Evolutionary conservation across 108 stramenopile genomes (phyloP).

Genomic region (Discostella stelligeroides): DNA sequence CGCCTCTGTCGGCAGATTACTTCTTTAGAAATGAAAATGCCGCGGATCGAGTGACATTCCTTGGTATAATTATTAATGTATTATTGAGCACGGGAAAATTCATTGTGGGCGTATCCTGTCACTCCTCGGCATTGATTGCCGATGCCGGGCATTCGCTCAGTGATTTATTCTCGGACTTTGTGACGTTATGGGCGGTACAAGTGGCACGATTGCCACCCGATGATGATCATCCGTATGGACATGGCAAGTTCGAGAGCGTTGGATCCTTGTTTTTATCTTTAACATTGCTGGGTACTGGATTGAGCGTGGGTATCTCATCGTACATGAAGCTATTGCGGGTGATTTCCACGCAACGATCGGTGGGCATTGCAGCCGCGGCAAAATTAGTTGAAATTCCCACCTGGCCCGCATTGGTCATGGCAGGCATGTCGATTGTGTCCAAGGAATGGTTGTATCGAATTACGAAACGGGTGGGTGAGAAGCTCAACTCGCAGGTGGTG

Average conservation of each 20-base stretch:
- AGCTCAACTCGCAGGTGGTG: conserved; percentile 88
- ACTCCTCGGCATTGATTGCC: conserved; percentile 89
- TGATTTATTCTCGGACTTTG: conserved; percentile 92
- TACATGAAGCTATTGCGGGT: conserved; percentile 64
- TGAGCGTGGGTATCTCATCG: conserved; percentile 82
- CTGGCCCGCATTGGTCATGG: conserved; percentile 83
- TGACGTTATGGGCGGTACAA: conserved; percentile 92
- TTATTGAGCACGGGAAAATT: conserved; percentile 76
- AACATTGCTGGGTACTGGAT: conserved; percentile 88
- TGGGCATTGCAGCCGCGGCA: conserved; percentile 45
- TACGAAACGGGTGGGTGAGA: conserved; percentile 83
- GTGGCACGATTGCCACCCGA: conserved; percentile 84
- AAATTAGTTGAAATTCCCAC: conserved; percentile 52
- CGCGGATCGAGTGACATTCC: conserved; percentile 85
- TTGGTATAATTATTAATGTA: conserved; percentile 86
- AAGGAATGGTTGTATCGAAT: conserved; percentile 95
- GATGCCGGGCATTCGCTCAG: conserved; percentile 95
- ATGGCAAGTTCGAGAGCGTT: conserved; percentile 95
- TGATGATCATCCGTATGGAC: conserved; percentile 96
- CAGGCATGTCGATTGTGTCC: conserved; percentile 78
- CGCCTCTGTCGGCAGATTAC: conserved; percentile 52
- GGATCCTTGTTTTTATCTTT: conserved; percentile 90
- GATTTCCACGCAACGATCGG: conserved; percentile 30
- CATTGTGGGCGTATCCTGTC: conserved; percentile 77
- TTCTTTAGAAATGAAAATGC: conserved; percentile 63